phyloP scores from a whole-genome alignment of 106 monocot species.

The Dioscorea alata region DNA sequence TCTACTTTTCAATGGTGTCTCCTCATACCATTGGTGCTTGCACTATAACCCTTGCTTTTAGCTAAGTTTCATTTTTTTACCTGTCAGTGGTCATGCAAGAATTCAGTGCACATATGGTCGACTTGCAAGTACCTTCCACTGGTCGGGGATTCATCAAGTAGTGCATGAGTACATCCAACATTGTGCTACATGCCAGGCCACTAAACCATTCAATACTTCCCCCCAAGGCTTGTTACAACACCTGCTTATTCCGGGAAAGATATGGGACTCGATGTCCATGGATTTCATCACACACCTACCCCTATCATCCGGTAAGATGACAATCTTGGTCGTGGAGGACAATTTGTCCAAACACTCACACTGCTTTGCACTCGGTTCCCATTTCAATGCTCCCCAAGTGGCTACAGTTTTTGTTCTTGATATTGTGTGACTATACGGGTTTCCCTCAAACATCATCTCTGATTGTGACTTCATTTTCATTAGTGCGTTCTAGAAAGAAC shows the following conservation, averaged over 20 bases:
- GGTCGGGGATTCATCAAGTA: no score
- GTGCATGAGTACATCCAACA: no score
- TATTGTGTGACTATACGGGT: neutral
- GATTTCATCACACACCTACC: constrained; percentile 5
- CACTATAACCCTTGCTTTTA: no score
- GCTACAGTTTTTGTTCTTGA: neutral
- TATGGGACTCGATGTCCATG: neutral
- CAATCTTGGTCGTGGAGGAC: neutral
- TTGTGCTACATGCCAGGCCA: no score
- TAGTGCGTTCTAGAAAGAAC: neutral
- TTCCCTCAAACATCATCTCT: neutral
- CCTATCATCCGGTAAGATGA: neutral
- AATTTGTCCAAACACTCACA: neutral
- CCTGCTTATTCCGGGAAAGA: neutral
- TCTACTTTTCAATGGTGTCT: no score
- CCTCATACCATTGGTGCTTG: no score
- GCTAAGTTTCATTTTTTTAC: no score
- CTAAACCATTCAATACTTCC: neutral
- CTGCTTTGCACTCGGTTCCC: neutral
- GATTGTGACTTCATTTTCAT: constrained; percentile 4
- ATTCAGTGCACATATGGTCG: no score
- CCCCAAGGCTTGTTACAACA: neutral
- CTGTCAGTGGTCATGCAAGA: no score
- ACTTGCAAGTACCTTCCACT: no score
- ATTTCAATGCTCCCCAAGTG: neutral